A percentile compares a stretch with the other conserved stretches of the same genome.
These are phyloP conservation scores for Plasmopara viticola DNA, from an alignment of 352 stramenopile species.

Conservation along the genomic window DNA sequence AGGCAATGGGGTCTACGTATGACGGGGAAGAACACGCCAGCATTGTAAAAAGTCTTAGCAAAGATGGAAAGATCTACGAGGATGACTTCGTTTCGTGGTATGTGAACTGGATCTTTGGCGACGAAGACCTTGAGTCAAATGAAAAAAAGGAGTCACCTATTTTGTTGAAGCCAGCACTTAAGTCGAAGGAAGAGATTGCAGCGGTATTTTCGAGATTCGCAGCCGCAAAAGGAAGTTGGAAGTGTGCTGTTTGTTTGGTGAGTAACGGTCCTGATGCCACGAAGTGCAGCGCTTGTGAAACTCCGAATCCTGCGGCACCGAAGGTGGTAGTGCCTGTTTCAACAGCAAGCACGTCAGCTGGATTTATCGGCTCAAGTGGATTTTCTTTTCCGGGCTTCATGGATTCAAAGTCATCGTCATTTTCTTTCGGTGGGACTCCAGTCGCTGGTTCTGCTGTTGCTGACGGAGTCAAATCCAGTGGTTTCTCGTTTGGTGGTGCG, in stretches of 20 bases:
- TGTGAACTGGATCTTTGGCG: slow-evolving; percentile 52
- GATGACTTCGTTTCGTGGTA: slow-evolving; percentile 60
- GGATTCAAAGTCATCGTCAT: slow-evolving; percentile 19
- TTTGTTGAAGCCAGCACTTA: slow-evolving; percentile 4
- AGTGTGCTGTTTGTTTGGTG: slow-evolving; percentile 47
- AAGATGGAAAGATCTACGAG: slow-evolving; percentile 45
- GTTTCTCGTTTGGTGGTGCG: slow-evolving; percentile 24
- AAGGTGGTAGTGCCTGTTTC: slow-evolving; percentile 22
- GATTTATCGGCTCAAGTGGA: slow-evolving; percentile 26
- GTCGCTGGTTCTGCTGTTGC: neutral
- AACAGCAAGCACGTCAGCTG: slow-evolving; percentile 15
- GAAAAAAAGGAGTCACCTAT: slow-evolving; percentile 9
- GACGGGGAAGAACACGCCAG: slow-evolving; percentile 43
- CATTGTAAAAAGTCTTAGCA: slow-evolving; percentile 33
- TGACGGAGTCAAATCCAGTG: slow-evolving; percentile 9
- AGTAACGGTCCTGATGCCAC: slow-evolving; percentile 30
- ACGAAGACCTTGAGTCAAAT: slow-evolving; percentile 43
- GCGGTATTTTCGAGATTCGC: slow-evolving; percentile 44
- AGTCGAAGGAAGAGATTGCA: slow-evolving; percentile 46
- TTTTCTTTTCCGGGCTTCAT: slow-evolving; percentile 34
- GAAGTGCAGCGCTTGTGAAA: slow-evolving; percentile 46
- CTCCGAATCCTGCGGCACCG: slow-evolving; percentile 37
- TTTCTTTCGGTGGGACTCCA: slow-evolving; percentile 32
- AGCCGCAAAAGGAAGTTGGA: slow-evolving; percentile 51
- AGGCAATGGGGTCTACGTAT: slow-evolving; percentile 50